phyloP scores from a whole-genome alignment of 257 asterid genomes.

The Phtheirospermum japonicum region DNA sequence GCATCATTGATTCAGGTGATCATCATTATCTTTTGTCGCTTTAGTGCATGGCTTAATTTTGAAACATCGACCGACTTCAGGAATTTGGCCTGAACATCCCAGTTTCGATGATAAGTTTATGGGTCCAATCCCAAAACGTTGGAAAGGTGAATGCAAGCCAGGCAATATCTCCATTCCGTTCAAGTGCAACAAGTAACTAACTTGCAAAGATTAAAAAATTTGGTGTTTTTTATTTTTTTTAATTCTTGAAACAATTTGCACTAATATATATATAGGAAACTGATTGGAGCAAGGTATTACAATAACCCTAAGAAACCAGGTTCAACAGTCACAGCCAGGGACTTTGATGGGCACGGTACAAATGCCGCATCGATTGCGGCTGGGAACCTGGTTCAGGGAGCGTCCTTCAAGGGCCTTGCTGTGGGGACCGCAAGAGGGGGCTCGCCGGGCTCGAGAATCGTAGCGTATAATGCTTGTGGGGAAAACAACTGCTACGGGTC shows the following conservation, averaged over 20 bases:
- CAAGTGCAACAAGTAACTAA: conserved; percentile 73
- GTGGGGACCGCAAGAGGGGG: conserved; percentile 74
- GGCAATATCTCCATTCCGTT: conserved; percentile 48
- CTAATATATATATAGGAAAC: too few relatives aligned
- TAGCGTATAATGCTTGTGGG: conserved; percentile 68
- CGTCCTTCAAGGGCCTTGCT: conserved; percentile 71
- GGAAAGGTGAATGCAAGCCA: conserved; percentile 28
- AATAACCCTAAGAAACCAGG: conserved; percentile 11
- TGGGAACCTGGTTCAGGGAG: conserved; percentile 50
- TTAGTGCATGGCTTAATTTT: too few relatives aligned
- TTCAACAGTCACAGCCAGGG: conserved; percentile 46
- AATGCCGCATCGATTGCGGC: conserved; percentile 84
- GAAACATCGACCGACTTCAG: conserved; percentile 31
- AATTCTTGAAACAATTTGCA: too few relatives aligned
- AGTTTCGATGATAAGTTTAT: conserved; percentile 60
- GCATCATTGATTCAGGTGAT: conserved; percentile 89
- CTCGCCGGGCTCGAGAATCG: conserved; percentile 67
- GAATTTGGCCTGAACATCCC: conserved; percentile 88
- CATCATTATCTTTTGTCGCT: too few relatives aligned
- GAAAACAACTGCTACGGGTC: conserved; percentile 61
- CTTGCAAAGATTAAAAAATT: too few relatives aligned
- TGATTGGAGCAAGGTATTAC: conserved; percentile 32
- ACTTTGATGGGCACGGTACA: conserved; percentile 73
- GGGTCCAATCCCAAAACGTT: conserved; percentile 52
- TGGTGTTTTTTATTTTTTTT: too few relatives aligned